A percentile compares a stretch with the other conserved stretches of the same genome.
phyloP scores from a whole-genome alignment of 2,329 filamentous ascomycete species.

The Penicillium sp. region DNA sequence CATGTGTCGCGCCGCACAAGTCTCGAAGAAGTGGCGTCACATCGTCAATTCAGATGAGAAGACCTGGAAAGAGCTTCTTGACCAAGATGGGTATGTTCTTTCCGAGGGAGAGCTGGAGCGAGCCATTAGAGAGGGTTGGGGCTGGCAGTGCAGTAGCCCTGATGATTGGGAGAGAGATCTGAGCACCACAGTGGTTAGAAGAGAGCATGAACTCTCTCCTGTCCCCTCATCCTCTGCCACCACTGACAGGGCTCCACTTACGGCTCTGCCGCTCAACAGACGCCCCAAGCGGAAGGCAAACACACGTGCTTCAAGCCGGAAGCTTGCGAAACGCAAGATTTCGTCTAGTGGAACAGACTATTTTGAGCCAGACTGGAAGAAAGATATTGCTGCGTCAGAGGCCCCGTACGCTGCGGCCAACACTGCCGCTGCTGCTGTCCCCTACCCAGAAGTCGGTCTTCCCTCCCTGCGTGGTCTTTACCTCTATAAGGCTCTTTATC shows the following conservation, averaged over 20 bases:
- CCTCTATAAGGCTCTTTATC: constrained; percentile 94
- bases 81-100: constrained; percentile 76
- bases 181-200: constrained; percentile 53
- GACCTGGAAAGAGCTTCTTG: constrained; percentile 91
- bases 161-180: constrained; percentile 81
- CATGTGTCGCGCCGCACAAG: constrained; percentile 85
- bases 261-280: constrained; percentile 27
- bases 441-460: constrained; percentile 77
- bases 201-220: constrained; percentile 39
- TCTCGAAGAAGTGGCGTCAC: constrained; percentile 90
- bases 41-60: constrained; percentile 91
- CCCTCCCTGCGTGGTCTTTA: constrained; percentile 79
- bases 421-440: constrained; percentile 78
- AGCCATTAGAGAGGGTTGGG: constrained; percentile 91
- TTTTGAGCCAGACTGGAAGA: constrained; percentile 47
- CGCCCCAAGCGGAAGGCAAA: constrained; percentile 51
- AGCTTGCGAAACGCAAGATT: constrained; percentile 58
- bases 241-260: constrained; percentile 24
- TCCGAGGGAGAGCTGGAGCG: constrained; percentile 79
- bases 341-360: constrained; percentile 46
- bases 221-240: constrained; percentile 24
- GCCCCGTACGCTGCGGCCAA: constrained; percentile 82
- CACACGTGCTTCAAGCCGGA: constrained; percentile 48
- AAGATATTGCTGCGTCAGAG: constrained; percentile 59
- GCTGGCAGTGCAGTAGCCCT: constrained; percentile 81